phyloP scores from a whole-genome alignment of 495 filamentous ascomycete species.

The Neurospora africana region DNA sequence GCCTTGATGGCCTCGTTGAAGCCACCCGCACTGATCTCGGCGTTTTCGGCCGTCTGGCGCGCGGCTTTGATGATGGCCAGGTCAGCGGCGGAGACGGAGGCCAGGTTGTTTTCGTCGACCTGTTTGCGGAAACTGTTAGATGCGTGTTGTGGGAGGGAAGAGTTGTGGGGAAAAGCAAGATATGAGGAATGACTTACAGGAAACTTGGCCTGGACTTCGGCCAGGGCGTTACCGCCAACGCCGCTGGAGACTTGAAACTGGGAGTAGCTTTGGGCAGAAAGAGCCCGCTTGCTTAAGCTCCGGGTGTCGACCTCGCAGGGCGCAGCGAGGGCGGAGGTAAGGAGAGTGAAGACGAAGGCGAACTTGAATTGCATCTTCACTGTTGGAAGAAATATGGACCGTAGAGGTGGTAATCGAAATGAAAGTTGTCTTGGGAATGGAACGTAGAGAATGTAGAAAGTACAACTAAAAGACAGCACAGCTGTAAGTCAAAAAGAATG shows the following conservation, averaged over 20 bases:
- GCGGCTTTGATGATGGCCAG: slow-evolving; percentile 30
- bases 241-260: slow-evolving; percentile 32
- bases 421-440: neutral
- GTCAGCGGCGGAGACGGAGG: slow-evolving; percentile 24
- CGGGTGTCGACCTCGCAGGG: slow-evolving; percentile 6
- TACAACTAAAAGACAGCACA: slow-evolving; percentile 13
- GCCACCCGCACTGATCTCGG: slow-evolving; percentile 28
- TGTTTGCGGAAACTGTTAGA: slow-evolving; percentile 1
- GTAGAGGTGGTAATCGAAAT: neutral
- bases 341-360: slow-evolving; percentile 20
- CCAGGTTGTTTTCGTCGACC: slow-evolving; percentile 28
- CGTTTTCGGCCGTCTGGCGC: slow-evolving; percentile 27
- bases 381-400: neutral
- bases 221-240: slow-evolving; percentile 32
- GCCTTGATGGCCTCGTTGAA: slow-evolving; percentile 35
- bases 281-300: slow-evolving; percentile 5
- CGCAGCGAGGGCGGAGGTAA: slow-evolving; percentile 15
- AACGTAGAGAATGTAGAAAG: slow-evolving; percentile 1
- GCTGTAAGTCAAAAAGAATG: slow-evolving; percentile 11
- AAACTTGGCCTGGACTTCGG: slow-evolving; percentile 33
- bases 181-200: slow-evolving; percentile 19
- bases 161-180: neutral
- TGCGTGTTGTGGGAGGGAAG: neutral
- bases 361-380: slow-evolving; percentile 23
- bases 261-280: slow-evolving; percentile 16